Evolutionary conservation across 352 stramenopile species (phyloP).

Genomic region (Saprolegnia diclina): DNA sequence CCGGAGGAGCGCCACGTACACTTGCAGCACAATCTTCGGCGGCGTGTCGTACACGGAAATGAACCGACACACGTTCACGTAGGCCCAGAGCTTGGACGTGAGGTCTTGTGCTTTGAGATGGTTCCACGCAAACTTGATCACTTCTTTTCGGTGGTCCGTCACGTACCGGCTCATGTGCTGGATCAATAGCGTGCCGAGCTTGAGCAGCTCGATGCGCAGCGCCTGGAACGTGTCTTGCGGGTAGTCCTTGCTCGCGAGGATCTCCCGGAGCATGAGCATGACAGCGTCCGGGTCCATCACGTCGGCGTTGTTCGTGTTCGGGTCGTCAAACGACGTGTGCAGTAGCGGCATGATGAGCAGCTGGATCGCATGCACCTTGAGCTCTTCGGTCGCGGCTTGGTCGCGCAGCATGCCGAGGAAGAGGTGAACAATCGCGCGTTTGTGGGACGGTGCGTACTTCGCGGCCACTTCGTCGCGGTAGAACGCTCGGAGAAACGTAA

Average conservation of each 20-base stretch:
- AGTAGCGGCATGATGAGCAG: slow-evolving; percentile 93
- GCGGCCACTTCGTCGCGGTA: slow-evolving; percentile 78
- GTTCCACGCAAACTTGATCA: slow-evolving; percentile 99
- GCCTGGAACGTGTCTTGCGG: slow-evolving; percentile 63
- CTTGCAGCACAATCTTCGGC: slow-evolving; percentile 95
- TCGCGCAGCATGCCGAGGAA: slow-evolving; percentile 86
- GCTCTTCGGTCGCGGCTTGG: slow-evolving; percentile 58
- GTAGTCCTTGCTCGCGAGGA: slow-evolving; percentile 80
- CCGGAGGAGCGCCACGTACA: slow-evolving; percentile 92
- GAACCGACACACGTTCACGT: slow-evolving; percentile 96
- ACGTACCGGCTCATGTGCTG: slow-evolving; percentile 92
- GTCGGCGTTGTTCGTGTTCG: slow-evolving; percentile 63
- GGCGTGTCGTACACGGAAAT: slow-evolving; percentile 95
- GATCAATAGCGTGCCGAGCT: slow-evolving; percentile 94
- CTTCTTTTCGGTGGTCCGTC: slow-evolving; percentile 91
- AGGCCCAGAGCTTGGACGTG: slow-evolving; percentile 95
- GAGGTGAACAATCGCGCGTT: slow-evolving; percentile 81
- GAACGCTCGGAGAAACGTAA: slow-evolving; percentile 91
- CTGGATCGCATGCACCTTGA: slow-evolving; percentile 92
- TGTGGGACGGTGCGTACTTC: slow-evolving; percentile 57
- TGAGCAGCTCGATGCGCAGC: slow-evolving; percentile 89
- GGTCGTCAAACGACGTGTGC: slow-evolving; percentile 78
- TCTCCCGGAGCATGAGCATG: slow-evolving; percentile 85
- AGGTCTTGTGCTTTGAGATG: slow-evolving; percentile 93
- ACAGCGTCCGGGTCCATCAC: slow-evolving; percentile 83